Evolutionary conservation across 2,329 filamentous ascomycete genomes (phyloP), one percentile per base, ranked within the genome.

Genomic region (Pseudogymnoascus sp.): DNA sequence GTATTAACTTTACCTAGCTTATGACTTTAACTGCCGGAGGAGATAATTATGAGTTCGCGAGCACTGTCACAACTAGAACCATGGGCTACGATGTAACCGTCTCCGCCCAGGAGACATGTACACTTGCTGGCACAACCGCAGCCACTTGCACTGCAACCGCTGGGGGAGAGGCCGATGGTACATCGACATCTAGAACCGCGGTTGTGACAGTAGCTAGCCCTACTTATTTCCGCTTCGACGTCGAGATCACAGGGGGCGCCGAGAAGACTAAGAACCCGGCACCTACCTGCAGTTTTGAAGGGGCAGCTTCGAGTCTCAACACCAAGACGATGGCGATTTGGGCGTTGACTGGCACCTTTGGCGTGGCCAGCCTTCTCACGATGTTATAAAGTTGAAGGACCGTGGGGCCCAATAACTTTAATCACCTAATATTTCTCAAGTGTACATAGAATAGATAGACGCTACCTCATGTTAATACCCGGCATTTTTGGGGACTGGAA

Each of bases 311-410:
- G 23, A 28, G 9, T 53, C 44, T 53, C 8, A 53, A 53, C 9
- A 23, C 44, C 23, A 53, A 17, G 44, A 11, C 44, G 23, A 53
- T 23, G 15, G 44, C 44, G 44, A 53, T 53, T 11, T 53, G 44
- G 44, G 44, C 44, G 44, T 17, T 53, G 44, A 15, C 44, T 17
- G 44, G 44, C 31, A 53, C 44, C 15, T 53, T 53, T 28, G 44
- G 23, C 15, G 44, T 53, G 4, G 44, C 23, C 8, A 31, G 23
- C 44, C 23, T 53, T 53, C 44, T 53, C 23, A 11, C 44, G 69
- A 69, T 71, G 66, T n/a, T 53, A 17, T 53, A 53, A 53, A 5
- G 23, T 11, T 10, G 23, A 13, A 17, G 4, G 21, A 28, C 23
- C 17, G 8, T 50, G 44, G 21, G 44, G 11, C 44, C 13, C 44